Percentiles rank a stretch among this genome's conserved stretches.
Conservation (phyloP, 495 filamentous ascomycete species). For the Geoglossum glabrum region DNA sequence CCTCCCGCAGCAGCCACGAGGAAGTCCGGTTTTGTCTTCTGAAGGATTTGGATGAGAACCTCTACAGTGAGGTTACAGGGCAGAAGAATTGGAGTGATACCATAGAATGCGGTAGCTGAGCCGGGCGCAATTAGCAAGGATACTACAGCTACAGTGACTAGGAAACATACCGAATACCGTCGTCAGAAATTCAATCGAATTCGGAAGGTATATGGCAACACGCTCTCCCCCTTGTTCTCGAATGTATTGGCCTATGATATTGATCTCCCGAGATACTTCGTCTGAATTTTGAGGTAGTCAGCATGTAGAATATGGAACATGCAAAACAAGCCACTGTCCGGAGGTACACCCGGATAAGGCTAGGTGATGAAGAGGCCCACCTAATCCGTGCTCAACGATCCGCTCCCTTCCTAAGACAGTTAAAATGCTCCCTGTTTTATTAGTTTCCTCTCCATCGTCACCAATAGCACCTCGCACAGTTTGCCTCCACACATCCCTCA, state of each 20-base stretch:
- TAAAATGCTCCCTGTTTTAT: constrained; percentile 51
- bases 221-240: constrained; percentile 44
- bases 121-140: background rate
- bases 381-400: constrained; percentile 46
- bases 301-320: background rate
- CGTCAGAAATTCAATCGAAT: constrained; percentile 72
- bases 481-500: constrained; percentile 80
- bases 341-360: no score
- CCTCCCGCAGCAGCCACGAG: constrained; percentile 76
- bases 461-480: constrained; percentile 43
- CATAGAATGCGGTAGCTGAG: constrained; percentile 57
- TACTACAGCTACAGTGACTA: background rate
- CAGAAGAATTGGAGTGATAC: constrained; percentile 56
- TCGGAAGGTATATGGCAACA: constrained; percentile 80
- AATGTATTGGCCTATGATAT: constrained; percentile 62
- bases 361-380: constrained; percentile 15
- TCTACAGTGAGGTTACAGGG: constrained; percentile 58
- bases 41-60: constrained; percentile 45
- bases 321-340: background rate
- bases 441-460: constrained; percentile 34
- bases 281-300: constrained; percentile 15
- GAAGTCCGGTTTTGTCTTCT: constrained; percentile 49
- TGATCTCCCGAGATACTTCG: constrained; percentile 67
- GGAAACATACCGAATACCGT: constrained; percentile 41
- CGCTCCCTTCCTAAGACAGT: constrained; percentile 62